Base-by-base conservation (phyloP, 371 early-diverging fungal species). In the Entomophthora muscae region DNA sequence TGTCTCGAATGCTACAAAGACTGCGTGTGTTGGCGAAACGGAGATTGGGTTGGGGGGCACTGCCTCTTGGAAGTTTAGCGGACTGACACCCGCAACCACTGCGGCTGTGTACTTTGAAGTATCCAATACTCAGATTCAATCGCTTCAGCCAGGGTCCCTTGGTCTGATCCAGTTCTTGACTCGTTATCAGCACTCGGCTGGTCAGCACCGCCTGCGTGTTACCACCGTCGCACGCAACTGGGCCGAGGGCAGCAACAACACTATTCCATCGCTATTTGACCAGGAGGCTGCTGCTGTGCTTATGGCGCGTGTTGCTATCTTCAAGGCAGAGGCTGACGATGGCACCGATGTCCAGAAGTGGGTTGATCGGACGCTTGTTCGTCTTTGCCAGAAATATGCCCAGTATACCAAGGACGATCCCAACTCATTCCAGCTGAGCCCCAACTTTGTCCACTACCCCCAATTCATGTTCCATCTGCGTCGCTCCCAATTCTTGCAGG, bases 391-490 rank as follows among this genome's bases (percentile, higher is more conserved):
- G 74, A 86, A 88, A 67, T 97, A 94, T 75, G 98, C 93, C 3
- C 93, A 90, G 61, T 99, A 90, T 72, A 83, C 91, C 32, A 95
- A 93, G 73, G 99, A 98, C 57, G 98, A 96, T 66, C 93, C 97
- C 12, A 78, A 80, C 31, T 88, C 91, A 27, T 91, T 99, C 81
- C 82, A 87, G n/a, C 77, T 99, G 42, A 79, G 89, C 0, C 88
- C 88, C 54, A 92, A 90, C 74, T 98, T 99, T 72, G 86, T 91
- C 1, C 96, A 96, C 69, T 99, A 97, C 73, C 98, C 99, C 28
- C 98, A 99, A 75, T 99, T 99, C 72, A 98, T 99, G 97, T 99
- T 97, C 85, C 98, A 99, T 70, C 78, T 99, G 66, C 81, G 99
- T 65, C 81, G 99, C 54, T 87, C 88, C 66, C 97, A 98, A 72